Base-by-base conservation (phyloP, 805 yeast species). In the Candida taoyuanica region DNA sequence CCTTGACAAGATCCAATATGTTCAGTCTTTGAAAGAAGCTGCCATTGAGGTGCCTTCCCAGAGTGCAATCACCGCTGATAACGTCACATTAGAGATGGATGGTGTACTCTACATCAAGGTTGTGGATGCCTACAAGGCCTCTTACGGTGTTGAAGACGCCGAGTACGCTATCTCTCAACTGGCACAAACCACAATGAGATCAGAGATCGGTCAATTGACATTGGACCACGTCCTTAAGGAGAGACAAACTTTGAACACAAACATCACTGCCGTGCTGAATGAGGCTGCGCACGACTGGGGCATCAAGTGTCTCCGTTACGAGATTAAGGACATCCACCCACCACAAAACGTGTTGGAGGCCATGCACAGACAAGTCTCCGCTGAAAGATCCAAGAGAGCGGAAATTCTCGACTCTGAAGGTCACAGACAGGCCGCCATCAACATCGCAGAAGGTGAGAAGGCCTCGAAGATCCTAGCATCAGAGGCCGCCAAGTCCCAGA, bases 201-300 rank as follows among this genome's bases (percentile, higher is more conserved):
- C 87, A 1, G 95, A 85, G 59, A 85, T 85, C 54, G 95, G 95
- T 35, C 85, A 84, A 47, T 65, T 85, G 67, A 71, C 88, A 3
- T 70, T 85, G 51, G 95, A 86, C 58, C 76, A 80, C 33, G 94
- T 85, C 14, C 68, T 85, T 49, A 71, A 77, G 44, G 95, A 85
- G 59, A 73, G 95, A 59, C 89, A 82, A 56, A 55, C 72, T 23
- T 70, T 85, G 49, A 85, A 85, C 61, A 60, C 62, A 47, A 82
- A 83, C 63, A 85, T 85, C 60, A 85, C 88, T 39, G 55, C 68
- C n/a, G 85, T 81, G 4, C 76, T 85, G 55, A 85, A 86, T 57
- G 93, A 84, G 53, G 95, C 95, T 13, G 85, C 95, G 11, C 65
- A 67, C 39, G 87, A 76, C 36, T 85, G 95, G 95, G 95, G 95